These are phyloP conservation scores for Solanum bulbocastanum DNA, from an alignment of 257 asterid species.

Conservation along the genomic window DNA sequence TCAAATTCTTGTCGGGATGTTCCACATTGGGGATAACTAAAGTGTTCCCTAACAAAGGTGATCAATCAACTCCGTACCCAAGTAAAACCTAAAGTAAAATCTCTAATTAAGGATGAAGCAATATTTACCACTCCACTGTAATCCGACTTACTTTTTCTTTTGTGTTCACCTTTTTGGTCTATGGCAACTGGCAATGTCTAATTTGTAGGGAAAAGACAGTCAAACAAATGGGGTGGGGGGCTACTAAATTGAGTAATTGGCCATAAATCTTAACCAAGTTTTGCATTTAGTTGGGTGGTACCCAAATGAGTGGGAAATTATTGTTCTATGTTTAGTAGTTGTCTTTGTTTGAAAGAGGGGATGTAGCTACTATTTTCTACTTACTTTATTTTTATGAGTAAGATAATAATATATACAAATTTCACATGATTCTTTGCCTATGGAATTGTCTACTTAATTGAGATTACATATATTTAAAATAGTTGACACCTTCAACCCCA, in stretches of 20 bases:
- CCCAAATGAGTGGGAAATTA: not conserved
- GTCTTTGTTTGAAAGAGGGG: not conserved
- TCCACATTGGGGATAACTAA: no score
- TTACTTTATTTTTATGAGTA: not conserved
- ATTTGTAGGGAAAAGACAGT: not conserved
- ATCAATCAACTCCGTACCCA: not conserved
- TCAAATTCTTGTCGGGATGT: rapidly evolving
- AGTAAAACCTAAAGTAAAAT: no score
- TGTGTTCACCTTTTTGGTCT: not conserved
- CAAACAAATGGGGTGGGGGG: not conserved
- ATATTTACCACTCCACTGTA: no score
- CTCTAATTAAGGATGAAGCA: no score
- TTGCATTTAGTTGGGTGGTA: not conserved
- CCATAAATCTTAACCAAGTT: not conserved
- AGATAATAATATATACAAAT: not conserved
- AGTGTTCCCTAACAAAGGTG: not conserved
- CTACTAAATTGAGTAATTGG: not conserved
- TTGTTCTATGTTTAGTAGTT: not conserved
- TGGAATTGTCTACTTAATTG: not conserved
- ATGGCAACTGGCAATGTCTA: not conserved
- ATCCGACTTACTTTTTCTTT: not conserved
- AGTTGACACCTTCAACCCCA: not conserved
- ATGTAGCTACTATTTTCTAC: not conserved
- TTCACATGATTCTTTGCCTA: not conserved
- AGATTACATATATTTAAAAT: not conserved